Evolutionary conservation across 2,329 filamentous ascomycete genomes (phyloP).

Genomic region (Passalora sequoiae): DNA sequence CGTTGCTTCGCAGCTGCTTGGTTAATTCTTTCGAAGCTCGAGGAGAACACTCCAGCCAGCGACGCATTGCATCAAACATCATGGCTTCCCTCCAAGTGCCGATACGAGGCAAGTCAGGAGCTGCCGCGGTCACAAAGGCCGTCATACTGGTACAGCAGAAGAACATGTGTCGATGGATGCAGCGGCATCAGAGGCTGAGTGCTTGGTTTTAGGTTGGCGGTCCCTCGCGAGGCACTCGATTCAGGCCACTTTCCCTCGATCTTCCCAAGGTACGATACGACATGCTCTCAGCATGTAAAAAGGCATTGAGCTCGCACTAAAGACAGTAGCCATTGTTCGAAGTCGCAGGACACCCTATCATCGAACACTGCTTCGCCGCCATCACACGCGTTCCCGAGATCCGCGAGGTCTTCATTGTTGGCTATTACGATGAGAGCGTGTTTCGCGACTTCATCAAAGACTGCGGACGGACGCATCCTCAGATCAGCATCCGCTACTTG

Average conservation of each 20-base stretch:
- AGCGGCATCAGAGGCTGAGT: neutral
- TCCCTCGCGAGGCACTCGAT: constrained; percentile 89
- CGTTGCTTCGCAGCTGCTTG: no score
- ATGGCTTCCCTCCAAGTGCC: constrained; percentile 31
- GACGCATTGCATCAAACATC: no score
- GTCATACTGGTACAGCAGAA: constrained; percentile 70
- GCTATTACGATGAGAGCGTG: constrained; percentile 96
- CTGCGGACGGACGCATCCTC: constrained; percentile 74
- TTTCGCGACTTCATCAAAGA: constrained; percentile 99
- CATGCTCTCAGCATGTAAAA: neutral
- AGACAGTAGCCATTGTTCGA: constrained; percentile 79
- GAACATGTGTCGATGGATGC: no score
- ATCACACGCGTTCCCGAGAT: constrained; percentile 86
- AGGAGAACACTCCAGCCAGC: no score
- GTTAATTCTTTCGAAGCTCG: no score
- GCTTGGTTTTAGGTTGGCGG: constrained; percentile 64
- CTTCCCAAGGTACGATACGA: constrained; percentile 71
- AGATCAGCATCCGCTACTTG: constrained; percentile 87
- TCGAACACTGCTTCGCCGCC: constrained; percentile 93
- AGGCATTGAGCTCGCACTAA: constrained; percentile 1
- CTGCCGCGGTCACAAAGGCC: constrained; percentile 71
- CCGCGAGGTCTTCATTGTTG: constrained; percentile 94
- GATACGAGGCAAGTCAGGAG: constrained; percentile 29
- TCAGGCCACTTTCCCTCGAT: constrained; percentile 88
- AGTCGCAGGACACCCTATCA: constrained; percentile 95